phyloP scores from a whole-genome alignment of 1,139 yeast genomes.

The Saccharomyces hybrid region DNA sequence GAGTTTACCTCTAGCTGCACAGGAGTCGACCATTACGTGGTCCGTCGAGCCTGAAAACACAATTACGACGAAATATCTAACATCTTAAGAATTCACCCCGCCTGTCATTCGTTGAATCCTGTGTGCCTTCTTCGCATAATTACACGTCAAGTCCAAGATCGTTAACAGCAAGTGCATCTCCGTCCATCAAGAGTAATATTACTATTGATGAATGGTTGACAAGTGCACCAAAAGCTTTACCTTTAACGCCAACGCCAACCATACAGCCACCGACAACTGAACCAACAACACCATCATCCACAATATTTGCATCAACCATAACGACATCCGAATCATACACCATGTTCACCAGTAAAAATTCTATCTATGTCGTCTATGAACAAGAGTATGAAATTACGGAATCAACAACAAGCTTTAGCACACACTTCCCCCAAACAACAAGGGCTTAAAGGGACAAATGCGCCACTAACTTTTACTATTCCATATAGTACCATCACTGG shows the following conservation, averaged over 20 bases:
- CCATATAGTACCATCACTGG: constrained; percentile 3
- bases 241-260: neutral
- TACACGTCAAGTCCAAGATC: neutral
- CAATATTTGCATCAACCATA: neutral
- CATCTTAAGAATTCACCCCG: no score
- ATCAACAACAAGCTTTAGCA: constrained; percentile 6
- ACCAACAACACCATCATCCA: neutral
- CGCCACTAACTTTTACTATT: constrained; percentile 2
- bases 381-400: constrained; percentile 10
- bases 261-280: neutral
- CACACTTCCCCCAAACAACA: constrained; percentile 7
- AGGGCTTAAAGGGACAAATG: neutral
- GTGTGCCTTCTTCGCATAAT: neutral
- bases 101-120: neutral
- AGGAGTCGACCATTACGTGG: neutral
- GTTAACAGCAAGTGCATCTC: neutral
- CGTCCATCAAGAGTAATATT: neutral
- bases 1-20: neutral
- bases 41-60: neutral
- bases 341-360: neutral
- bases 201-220: neutral
- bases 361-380: neutral
- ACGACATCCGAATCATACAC: neutral
- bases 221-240: neutral
- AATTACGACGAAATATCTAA: neutral